Evolutionary conservation across 305 asterid genomes (phyloP).

Genomic region (Stenogyne calaminthoides): DNA sequence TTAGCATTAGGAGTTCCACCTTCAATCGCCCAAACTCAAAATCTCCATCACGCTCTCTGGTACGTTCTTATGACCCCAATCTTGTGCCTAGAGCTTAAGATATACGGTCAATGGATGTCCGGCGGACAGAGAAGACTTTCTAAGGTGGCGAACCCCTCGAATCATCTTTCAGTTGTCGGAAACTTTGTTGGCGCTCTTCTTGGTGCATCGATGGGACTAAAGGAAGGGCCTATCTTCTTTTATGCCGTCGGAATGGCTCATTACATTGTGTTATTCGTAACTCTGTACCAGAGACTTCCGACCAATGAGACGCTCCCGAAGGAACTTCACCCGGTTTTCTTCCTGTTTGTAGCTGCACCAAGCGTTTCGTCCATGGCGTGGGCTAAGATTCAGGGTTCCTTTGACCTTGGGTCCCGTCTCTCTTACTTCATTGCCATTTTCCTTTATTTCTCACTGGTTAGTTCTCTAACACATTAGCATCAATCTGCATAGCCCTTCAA

Average conservation of each 20-base stretch:
- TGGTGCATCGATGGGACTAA: slow-evolving; percentile 82
- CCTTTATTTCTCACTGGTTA: slow-evolving; percentile 78
- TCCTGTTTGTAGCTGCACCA: slow-evolving; percentile 90
- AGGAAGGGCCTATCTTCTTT: slow-evolving; percentile 92
- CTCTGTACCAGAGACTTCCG: slow-evolving; percentile 86
- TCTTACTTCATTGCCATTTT: slow-evolving; percentile 78
- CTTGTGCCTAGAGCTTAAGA: slow-evolving; percentile 68
- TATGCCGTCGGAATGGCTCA: slow-evolving; percentile 85
- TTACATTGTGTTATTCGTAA: slow-evolving; percentile 74
- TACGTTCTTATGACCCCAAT: slow-evolving; percentile 77
- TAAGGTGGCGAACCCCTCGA: slow-evolving; percentile 85
- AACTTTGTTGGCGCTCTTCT: slow-evolving; percentile 86
- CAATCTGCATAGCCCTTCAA: neutral
- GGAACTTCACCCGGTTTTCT: slow-evolving; percentile 87
- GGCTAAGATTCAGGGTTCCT: slow-evolving; percentile 75
- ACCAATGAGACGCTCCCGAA: slow-evolving; percentile 81
- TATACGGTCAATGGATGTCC: slow-evolving; percentile 96
- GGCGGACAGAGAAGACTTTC: slow-evolving; percentile 89
- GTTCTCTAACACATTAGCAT: neutral
- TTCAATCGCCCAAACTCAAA: slow-evolving; percentile 35
- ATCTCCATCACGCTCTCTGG: slow-evolving; percentile 54
- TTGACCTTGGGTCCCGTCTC: slow-evolving; percentile 61
- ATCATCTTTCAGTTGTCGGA: slow-evolving; percentile 74
- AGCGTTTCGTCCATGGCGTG: slow-evolving; percentile 92
- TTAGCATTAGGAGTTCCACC: slow-evolving; percentile 68